Base-by-base conservation (phyloP, 78 protist species). In the Dictyostelium intermedium region DNA sequence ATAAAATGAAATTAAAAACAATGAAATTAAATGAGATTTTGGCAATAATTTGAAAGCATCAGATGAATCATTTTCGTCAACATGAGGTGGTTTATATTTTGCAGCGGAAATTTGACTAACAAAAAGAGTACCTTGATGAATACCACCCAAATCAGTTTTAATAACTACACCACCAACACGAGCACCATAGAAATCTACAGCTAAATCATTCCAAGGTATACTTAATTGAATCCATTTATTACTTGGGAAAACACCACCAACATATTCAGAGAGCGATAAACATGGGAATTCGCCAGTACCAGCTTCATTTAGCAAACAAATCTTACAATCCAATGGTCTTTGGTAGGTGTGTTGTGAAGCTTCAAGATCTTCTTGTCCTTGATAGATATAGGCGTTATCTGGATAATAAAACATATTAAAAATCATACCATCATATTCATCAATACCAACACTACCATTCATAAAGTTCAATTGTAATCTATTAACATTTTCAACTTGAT, bases 181-280 rank as follows among this genome's bases (percentile, higher is more conserved):
- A 6, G 79, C 79, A 32, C 79, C 79, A 72, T 32, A 72, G 45
- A 72, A 72, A 72, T 72, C 79, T 41, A 77, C 82, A 0, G 50
- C 60, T 9, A 77, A 43, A 53, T 89, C 94, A 66, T 78, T 37
- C 73, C 82, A 89, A 32, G 94, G 94, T 20, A 89, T 80, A 14
- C 45, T 34, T 6, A 89, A 11, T 8, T 37, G 18, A 43, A 89
- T 43, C 94, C 94, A 89, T 32, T 32, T 27, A 43, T 80, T 63
- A 10, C 37, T 16, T 16, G 76, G 82, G 83, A 89, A 89, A 39
- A 79, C 23, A 34, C 94, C 94, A 70, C 94, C 94, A 4, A 63
- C 34, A 61, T 80, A 89, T 47, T 89, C 82, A 34, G 82, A 27
- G 13, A 89, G 30, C 30, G 63, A 35, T n/a, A 77, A 77, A 77